phyloP scores from a whole-genome alignment of 768 basidiomycete genomes.

The Boletus huronensis region DNA sequence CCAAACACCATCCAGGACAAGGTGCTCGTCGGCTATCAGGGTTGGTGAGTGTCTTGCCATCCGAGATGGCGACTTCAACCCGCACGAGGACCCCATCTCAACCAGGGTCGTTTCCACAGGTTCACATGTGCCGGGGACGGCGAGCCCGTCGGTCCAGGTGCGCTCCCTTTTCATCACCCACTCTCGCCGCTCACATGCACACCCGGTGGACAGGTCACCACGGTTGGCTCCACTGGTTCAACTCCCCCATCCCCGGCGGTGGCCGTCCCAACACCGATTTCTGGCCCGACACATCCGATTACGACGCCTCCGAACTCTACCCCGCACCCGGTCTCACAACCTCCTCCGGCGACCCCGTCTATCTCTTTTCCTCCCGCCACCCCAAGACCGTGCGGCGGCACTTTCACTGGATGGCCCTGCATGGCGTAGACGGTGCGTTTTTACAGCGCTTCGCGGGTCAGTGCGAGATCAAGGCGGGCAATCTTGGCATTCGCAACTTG shows the following conservation, averaged over 20 bases:
- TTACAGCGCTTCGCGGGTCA: slow-evolving; percentile 74
- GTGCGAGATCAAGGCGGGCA: slow-evolving; percentile 52
- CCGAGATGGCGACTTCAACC: background rate
- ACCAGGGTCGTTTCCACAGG: slow-evolving; percentile 36
- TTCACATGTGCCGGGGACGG: slow-evolving; percentile 72
- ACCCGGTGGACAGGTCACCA: slow-evolving; percentile 52
- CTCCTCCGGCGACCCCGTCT: slow-evolving; percentile 53
- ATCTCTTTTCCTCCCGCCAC: slow-evolving; percentile 77
- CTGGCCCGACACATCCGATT: slow-evolving; percentile 76
- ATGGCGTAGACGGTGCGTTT: slow-evolving; percentile 78
- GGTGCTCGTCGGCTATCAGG: slow-evolving; percentile 83
- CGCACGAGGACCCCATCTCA: background rate
- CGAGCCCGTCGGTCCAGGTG: slow-evolving; percentile 60
- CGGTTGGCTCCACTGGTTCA: slow-evolving; percentile 87
- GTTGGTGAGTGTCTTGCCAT: slow-evolving; percentile 52
- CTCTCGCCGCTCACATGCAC: no score
- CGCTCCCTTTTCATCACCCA: no score
- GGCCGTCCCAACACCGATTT: slow-evolving; percentile 72
- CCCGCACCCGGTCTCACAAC: slow-evolving; percentile 63
- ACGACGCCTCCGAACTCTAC: slow-evolving; percentile 67
- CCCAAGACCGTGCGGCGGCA: slow-evolving; percentile 66
- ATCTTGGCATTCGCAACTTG: slow-evolving; percentile 54
- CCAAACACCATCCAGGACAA: slow-evolving; percentile 81
- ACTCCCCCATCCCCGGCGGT: slow-evolving; percentile 60
- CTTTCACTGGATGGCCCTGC: slow-evolving; percentile 70